Conservation (phyloP, 441 rosid species). For the Capsella rubella region DNA sequence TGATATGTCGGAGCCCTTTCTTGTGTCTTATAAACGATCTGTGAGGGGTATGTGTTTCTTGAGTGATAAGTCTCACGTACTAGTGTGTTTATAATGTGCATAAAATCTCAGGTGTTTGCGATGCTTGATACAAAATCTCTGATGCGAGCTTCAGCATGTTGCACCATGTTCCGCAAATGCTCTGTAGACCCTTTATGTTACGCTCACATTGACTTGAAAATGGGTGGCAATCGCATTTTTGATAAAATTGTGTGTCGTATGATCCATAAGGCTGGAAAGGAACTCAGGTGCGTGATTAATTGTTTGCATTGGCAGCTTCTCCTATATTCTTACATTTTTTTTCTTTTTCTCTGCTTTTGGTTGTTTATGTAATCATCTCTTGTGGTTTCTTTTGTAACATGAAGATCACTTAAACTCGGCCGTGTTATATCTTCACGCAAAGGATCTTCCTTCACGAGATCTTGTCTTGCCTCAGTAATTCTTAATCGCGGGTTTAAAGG, state of each 20-base stretch:
- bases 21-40: background rate
- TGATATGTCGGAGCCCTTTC: no score
- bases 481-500: conserved; percentile 33
- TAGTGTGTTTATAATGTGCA: background rate
- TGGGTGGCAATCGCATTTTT: conserved; percentile 63
- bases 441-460: conserved; percentile 58
- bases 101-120: conserved; percentile 61
- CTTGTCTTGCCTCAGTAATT: conserved; percentile 53
- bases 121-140: conserved; percentile 82
- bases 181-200: conserved; percentile 83
- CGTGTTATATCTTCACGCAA: background rate
- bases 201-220: conserved; percentile 71
- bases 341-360: background rate
- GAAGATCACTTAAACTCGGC: conserved; percentile 82
- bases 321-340: background rate
- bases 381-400: background rate
- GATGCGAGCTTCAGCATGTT: conserved; percentile 73
- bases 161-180: conserved; percentile 78
- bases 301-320: background rate
- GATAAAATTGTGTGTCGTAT: conserved; percentile 72
- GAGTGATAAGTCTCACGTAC: background rate
- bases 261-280: conserved; percentile 83
- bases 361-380: background rate
- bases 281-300: conserved; percentile 53
- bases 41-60: background rate